phyloP scores from a whole-genome alignment of 2,329 filamentous ascomycete species.

The Alternaria sp. region DNA sequence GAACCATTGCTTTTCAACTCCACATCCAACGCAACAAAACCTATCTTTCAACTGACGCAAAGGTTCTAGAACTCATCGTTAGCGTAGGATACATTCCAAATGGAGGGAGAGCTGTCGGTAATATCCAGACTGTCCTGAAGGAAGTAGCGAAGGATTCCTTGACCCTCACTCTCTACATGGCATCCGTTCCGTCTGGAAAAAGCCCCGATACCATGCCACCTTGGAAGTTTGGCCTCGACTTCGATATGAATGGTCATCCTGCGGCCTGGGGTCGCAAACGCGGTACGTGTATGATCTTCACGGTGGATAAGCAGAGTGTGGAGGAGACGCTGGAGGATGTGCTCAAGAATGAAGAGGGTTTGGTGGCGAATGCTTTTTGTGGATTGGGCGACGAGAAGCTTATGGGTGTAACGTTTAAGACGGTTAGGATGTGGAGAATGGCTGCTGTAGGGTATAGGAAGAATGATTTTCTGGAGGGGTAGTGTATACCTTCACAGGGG shows the following conservation, averaged over 20 bases:
- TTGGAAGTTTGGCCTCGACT: constrained; percentile 11
- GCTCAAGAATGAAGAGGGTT: neutral
- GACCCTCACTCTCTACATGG: neutral
- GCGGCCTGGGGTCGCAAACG: neutral
- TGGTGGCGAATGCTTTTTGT: neutral
- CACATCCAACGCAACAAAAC: neutral
- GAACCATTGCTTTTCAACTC: neutral
- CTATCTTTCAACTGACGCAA: neutral
- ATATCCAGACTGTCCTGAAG: neutral
- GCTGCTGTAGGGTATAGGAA: neutral
- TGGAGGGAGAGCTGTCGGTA: neutral
- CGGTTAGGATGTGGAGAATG: neutral
- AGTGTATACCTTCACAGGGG: neutral
- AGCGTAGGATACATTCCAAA: neutral
- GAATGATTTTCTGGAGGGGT: neutral
- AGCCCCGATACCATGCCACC: neutral
- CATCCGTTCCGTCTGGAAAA: neutral
- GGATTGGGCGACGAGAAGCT: neutral
- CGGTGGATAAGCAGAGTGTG: neutral
- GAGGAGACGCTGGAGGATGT: neutral
- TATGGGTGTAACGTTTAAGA: neutral
- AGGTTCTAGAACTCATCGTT: neutral
- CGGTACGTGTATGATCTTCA: constrained; percentile 9
- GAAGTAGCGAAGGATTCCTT: neutral
- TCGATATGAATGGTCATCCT: constrained; percentile 1